Conservation (phyloP, 257 asterid genomes). For the Gentiana dahurica region DNA sequence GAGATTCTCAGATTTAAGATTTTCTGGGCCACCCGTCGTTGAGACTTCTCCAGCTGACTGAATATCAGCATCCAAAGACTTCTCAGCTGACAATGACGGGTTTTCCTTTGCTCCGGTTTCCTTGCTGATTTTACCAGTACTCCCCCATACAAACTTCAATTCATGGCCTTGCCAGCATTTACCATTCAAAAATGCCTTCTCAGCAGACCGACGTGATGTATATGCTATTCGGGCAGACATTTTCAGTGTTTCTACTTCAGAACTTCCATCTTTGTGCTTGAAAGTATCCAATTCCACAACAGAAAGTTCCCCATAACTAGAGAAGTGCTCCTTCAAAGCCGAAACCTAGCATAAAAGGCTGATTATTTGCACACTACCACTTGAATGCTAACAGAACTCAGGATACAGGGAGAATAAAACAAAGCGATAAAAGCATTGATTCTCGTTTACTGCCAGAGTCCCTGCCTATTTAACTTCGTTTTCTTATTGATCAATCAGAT, state of each 20-base stretch:
- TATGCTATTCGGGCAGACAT: conserved; percentile 62
- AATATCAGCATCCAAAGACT: conserved; percentile 12
- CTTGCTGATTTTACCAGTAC: conserved; percentile 16
- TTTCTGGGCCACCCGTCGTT: conserved; percentile 21
- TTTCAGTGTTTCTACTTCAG: conserved; percentile 26
- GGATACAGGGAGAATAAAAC: too few relatives aligned
- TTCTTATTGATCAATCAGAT: too few relatives aligned
- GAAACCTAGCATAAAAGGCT: conserved; percentile 37
- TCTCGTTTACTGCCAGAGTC: too few relatives aligned
- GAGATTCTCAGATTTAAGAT: conserved; percentile 25
- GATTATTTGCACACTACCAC: background rate
- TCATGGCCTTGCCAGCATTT: conserved; percentile 79
- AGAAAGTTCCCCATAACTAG: conserved; percentile 59
- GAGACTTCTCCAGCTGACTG: conserved; percentile 16
- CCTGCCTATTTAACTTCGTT: too few relatives aligned
- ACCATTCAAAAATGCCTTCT: conserved; percentile 73
- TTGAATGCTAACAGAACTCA: background rate
- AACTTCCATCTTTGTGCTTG: conserved; percentile 30
- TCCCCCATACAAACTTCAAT: conserved; percentile 62
- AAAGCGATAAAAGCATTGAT: too few relatives aligned
- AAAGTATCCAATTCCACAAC: conserved; percentile 58
- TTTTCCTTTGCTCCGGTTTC: conserved; percentile 16
- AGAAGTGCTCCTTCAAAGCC: conserved; percentile 74
- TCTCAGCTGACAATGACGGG: conserved; percentile 11
- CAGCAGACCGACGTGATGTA: conserved; percentile 66